A percentile compares a stretch with the other conserved stretches of the same genome.
phyloP scores from a whole-genome alignment of 768 basidiomycete species.

The Mycena pura region DNA sequence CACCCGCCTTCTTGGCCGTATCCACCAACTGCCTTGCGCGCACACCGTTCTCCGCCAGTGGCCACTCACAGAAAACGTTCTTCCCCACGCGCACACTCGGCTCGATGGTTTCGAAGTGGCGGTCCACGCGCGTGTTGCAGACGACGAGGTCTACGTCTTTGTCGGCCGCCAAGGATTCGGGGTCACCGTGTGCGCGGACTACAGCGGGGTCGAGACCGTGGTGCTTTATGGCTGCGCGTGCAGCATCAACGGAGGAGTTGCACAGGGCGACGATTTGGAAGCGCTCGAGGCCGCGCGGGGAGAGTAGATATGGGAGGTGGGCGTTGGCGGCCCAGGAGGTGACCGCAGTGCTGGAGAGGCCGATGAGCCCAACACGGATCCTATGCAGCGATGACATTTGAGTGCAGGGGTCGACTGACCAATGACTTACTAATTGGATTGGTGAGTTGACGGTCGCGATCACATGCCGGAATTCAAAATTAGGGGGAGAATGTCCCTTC shows the following conservation, averaged over 20 bases:
- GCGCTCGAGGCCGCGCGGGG: slow-evolving; percentile 7
- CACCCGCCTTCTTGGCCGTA: slow-evolving; percentile 15
- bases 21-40: slow-evolving; percentile 25
- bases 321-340: slow-evolving; percentile 15
- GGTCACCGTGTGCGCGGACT: slow-evolving; percentile 1
- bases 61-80: slow-evolving; percentile 35
- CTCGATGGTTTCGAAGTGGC: slow-evolving; percentile 3
- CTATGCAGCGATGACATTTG: too few species aligned
- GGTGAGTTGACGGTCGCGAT: too few species aligned
- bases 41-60: slow-evolving; percentile 23
- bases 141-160: slow-evolving; percentile 19
- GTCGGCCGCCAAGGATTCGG: slow-evolving; percentile 11
- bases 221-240: background rate
- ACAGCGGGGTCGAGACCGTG: background rate
- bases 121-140: slow-evolving; percentile 9
- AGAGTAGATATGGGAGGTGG: slow-evolving; percentile 17
- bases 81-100: slow-evolving; percentile 11
- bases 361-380: slow-evolving; percentile 20
- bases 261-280: slow-evolving; percentile 16
- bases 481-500: too few species aligned
- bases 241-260: slow-evolving; percentile 10
- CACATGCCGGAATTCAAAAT: too few species aligned
- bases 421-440: too few species aligned
- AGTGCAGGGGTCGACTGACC: too few species aligned
- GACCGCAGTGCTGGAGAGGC: slow-evolving; percentile 15